A percentile compares a stretch with the other conserved stretches of the same genome.
Conservation (phyloP, 306 rosid genomes). For the Calophaca sinica region DNA sequence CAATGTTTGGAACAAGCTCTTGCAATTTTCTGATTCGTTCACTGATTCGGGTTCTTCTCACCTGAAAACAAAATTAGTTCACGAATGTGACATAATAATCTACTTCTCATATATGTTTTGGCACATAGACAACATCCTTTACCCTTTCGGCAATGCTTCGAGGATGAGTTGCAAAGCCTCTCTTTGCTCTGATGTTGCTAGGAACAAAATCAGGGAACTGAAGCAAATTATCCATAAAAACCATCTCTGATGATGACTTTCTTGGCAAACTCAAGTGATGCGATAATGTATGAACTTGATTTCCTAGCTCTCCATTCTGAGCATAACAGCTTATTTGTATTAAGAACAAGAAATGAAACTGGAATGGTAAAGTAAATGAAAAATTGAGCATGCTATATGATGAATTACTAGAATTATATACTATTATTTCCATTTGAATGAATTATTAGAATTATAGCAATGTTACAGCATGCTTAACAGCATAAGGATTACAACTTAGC, state of each 20-base stretch:
- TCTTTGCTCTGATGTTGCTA: slow-evolving; percentile 87
- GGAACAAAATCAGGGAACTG: slow-evolving; percentile 87
- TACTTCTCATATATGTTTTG: slow-evolving; percentile 21
- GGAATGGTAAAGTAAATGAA: not conserved
- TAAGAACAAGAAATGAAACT: slow-evolving; percentile 17
- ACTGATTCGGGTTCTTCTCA: slow-evolving; percentile 91
- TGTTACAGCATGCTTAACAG: no score
- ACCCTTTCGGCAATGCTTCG: slow-evolving; percentile 97
- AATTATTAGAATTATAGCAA: no score
- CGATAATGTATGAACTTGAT: slow-evolving; percentile 61
- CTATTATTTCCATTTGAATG: no score
- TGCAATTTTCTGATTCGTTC: slow-evolving; percentile 92
- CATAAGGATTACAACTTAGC: no score
- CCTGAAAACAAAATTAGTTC: slow-evolving; percentile 52
- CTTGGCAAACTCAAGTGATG: slow-evolving; percentile 86
- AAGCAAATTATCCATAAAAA: slow-evolving; percentile 68
- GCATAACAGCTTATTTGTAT: slow-evolving; percentile 14
- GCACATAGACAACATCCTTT: slow-evolving; percentile 1
- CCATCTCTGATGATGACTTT: slow-evolving; percentile 60
- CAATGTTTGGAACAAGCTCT: slow-evolving; percentile 96
- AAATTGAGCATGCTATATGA: not conserved
- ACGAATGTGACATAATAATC: not conserved
- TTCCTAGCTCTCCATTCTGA: slow-evolving; percentile 68
- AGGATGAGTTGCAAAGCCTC: slow-evolving; percentile 98
- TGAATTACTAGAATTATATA: no score